Conservation (phyloP, 164 flowering plant species). For the Piper betle region DNA sequence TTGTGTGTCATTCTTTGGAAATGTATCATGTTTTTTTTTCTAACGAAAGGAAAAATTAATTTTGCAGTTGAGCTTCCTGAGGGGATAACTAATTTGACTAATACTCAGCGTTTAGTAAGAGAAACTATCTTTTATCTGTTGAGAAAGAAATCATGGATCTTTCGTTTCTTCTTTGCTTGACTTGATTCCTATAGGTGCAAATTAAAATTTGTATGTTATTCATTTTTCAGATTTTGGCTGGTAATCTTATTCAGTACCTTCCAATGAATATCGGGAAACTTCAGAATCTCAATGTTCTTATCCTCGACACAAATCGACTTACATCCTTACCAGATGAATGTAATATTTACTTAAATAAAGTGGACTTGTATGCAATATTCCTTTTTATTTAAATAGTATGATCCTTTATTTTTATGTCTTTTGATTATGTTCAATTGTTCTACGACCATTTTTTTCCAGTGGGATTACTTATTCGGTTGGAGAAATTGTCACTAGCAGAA, state of each 20-base stretch:
- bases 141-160: not conserved
- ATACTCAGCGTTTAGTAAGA: conserved; percentile 91
- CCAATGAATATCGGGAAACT: conserved; percentile 82
- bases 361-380: conserved; percentile 1
- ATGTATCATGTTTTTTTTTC: too few relatives aligned
- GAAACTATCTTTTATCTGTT: not conserved
- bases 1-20: not conserved
- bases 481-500: conserved; percentile 59
- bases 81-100: conserved; percentile 65
- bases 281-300: conserved; percentile 62
- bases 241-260: conserved; percentile 62
- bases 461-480: conserved; percentile 86
- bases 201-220: not conserved
- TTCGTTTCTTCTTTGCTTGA: not conserved
- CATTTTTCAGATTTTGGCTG: conserved; percentile 51
- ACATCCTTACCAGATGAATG: conserved; percentile 86
- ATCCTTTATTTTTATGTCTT: not conserved
- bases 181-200: not conserved
- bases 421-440: not conserved
- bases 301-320: conserved; percentile 62
- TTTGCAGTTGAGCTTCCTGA: conserved; percentile 78
- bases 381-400: not conserved
- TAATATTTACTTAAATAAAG: conserved; percentile 29
- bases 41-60: not conserved
- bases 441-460: conserved; percentile 29